These are phyloP conservation scores for Coemansia sp. DNA, from an alignment of 192 early-diverging fungal species.

Conservation along the genomic window DNA sequence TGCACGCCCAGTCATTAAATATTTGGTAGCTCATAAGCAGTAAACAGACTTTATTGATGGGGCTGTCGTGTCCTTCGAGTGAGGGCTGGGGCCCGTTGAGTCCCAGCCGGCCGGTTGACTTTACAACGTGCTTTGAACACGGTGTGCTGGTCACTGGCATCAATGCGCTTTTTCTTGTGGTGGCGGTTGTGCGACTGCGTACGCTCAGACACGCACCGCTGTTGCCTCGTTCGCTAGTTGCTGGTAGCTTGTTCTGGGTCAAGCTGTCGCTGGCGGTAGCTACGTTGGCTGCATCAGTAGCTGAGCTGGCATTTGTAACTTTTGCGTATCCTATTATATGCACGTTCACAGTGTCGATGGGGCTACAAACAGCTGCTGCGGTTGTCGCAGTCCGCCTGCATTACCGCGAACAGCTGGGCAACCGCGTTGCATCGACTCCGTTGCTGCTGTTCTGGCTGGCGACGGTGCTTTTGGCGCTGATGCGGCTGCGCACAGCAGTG, in stretches of 20 bases:
- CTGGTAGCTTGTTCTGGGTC: slow-evolving; percentile 6
- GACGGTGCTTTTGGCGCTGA: slow-evolving; percentile 14
- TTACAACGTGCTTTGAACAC: slow-evolving; percentile 45
- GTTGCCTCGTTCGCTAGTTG: slow-evolving; percentile 8
- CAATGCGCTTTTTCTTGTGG: slow-evolving; percentile 15
- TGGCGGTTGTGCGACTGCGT: slow-evolving; percentile 9
- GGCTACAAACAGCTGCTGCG: slow-evolving; percentile 24
- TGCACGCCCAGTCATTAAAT: too few relatives aligned
- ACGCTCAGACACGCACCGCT: background rate
- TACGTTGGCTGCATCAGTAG: slow-evolving; percentile 20
- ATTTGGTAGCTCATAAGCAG: too few relatives aligned
- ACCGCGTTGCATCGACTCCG: slow-evolving; percentile 22
- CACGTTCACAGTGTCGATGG: slow-evolving; percentile 20
- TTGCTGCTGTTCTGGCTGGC: slow-evolving; percentile 50
- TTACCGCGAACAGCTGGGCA: slow-evolving; percentile 24
- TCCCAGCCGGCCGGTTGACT: slow-evolving; percentile 29
- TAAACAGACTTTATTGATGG: background rate
- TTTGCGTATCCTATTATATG: background rate
- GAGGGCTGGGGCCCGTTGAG: slow-evolving; percentile 50
- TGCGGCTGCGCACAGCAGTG: slow-evolving; percentile 31
- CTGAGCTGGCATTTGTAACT: slow-evolving; percentile 11
- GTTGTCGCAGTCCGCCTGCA: slow-evolving; percentile 25
- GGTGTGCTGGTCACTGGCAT: slow-evolving; percentile 18
- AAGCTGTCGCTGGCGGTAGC: slow-evolving; percentile 8
- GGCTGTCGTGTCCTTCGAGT: slow-evolving; percentile 27